phyloP scores from a whole-genome alignment of 495 filamentous ascomycete species.

The Talaromyces thailandensis region DNA sequence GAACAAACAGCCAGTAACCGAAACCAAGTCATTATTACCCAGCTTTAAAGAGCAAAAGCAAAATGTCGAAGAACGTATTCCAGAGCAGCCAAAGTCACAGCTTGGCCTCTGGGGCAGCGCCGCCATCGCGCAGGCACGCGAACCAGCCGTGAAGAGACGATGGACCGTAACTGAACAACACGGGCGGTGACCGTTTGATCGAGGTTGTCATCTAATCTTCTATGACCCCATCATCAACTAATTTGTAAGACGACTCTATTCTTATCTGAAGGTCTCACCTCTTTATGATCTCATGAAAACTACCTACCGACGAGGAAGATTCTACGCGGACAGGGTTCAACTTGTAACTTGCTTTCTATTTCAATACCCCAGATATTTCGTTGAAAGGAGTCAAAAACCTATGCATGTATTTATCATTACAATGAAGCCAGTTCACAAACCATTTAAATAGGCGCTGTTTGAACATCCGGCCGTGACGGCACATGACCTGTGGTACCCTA shows the following conservation, averaged over 20 bases:
- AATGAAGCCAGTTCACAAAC: not conserved
- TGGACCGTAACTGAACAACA: conserved; percentile 37
- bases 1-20: not conserved
- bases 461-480: not conserved
- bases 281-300: not conserved
- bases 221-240: not conserved
- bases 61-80: conserved; percentile 7
- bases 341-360: not conserved
- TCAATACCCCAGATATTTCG: not conserved
- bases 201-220: not conserved
- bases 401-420: not conserved
- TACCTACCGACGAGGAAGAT: not conserved
- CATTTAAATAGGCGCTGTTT: not conserved
- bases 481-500: not conserved
- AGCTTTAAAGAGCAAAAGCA: not conserved
- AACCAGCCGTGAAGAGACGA: conserved; percentile 23
- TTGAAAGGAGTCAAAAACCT: not conserved
- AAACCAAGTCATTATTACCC: not conserved
- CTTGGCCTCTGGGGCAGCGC: conserved; percentile 37
- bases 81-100: conserved; percentile 24
- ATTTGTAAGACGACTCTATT: not conserved
- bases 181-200: not conserved
- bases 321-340: not conserved
- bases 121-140: conserved; percentile 23
- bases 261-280: not conserved